Percentiles rank a stretch among this genome's conserved stretches.
Conservation (phyloP, 208 protist genomes). For the Herpetomonas tarakana region DNA sequence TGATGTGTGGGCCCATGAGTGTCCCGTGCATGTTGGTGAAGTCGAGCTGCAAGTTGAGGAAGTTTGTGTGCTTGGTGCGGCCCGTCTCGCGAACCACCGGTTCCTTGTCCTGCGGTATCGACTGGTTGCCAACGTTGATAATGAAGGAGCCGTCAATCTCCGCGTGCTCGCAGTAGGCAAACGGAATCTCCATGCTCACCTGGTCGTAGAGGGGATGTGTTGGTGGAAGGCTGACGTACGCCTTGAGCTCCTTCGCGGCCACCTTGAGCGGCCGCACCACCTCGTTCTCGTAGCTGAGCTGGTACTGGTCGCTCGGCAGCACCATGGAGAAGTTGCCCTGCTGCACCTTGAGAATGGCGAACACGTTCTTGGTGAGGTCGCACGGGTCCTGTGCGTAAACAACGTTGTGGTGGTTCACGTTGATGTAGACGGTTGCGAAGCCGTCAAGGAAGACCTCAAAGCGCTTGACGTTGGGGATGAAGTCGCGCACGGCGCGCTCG, state of each 20-base stretch:
- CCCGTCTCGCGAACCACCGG: constrained; percentile 42
- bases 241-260: constrained; percentile 35
- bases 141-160: constrained; percentile 56
- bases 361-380: constrained; percentile 58
- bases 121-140: constrained; percentile 67
- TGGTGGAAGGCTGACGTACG: constrained; percentile 49
- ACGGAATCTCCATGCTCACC: constrained; percentile 39
- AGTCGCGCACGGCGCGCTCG: constrained; percentile 62
- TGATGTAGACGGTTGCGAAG: constrained; percentile 43
- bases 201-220: constrained; percentile 65
- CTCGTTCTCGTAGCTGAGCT: constrained; percentile 78
- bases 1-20: constrained; percentile 66
- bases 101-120: constrained; percentile 42
- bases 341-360: constrained; percentile 52
- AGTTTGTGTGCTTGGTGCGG: constrained; percentile 57
- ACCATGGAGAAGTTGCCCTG: constrained; percentile 56
- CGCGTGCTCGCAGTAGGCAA: constrained; percentile 34
- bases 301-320: constrained; percentile 74
- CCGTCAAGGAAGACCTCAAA: constrained; percentile 72
- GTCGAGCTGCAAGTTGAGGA: constrained; percentile 62
- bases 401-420: constrained; percentile 77
- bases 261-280: constrained; percentile 66
- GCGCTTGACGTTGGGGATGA: constrained; percentile 76
- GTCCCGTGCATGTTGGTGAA: constrained; percentile 53
- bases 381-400: constrained; percentile 77